Conservation (phyloP, 352 stramenopile species). For the Globisporangium paddicum region DNA sequence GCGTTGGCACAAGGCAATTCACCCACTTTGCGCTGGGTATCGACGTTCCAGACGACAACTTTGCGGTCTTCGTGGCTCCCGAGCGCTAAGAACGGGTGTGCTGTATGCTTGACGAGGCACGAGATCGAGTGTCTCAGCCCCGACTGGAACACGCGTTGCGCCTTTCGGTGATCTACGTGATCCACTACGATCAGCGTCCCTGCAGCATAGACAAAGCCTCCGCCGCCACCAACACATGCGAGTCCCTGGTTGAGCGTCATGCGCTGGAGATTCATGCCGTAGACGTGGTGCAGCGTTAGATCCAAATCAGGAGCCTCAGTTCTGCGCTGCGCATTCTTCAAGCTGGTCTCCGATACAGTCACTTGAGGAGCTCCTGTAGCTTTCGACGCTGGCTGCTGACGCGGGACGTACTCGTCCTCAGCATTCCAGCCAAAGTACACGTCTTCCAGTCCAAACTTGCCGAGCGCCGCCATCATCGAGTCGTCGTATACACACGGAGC, state of each 20-base stretch:
- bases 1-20: constrained; percentile 17
- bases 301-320: constrained; percentile 57
- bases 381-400: background rate
- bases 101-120: constrained; percentile 46
- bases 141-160: constrained; percentile 31
- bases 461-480: constrained; percentile 17
- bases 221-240: constrained; percentile 18
- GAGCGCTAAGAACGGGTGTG: constrained; percentile 32
- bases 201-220: constrained; percentile 35
- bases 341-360: constrained; percentile 14
- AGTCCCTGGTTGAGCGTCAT: constrained; percentile 45
- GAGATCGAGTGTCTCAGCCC: constrained; percentile 39
- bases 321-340: constrained; percentile 15
- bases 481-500: constrained; percentile 19
- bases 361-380: background rate
- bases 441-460: constrained; percentile 27
- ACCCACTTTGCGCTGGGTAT: constrained; percentile 25
- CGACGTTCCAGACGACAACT: constrained; percentile 26
- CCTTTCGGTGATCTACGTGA: constrained; percentile 28
- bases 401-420: background rate
- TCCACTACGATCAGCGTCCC: constrained; percentile 39
- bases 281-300: constrained; percentile 38
- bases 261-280: constrained; percentile 42
- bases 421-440: constrained; percentile 32
- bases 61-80: constrained; percentile 31